phyloP scores from a whole-genome alignment of 805 yeast species.

The Kazachstania psychrophila region DNA sequence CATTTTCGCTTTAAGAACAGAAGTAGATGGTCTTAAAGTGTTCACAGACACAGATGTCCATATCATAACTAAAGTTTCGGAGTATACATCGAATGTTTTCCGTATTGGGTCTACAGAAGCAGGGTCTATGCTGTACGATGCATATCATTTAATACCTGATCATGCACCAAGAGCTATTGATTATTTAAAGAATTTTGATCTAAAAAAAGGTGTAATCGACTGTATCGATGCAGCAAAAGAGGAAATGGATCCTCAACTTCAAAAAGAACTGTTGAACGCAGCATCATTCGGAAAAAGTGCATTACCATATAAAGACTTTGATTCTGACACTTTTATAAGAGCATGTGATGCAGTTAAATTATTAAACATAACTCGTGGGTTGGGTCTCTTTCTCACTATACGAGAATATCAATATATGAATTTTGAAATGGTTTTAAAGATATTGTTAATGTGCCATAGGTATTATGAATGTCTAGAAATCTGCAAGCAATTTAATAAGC shows the following conservation, averaged over 20 bases:
- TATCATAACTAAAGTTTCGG: constrained; percentile 54
- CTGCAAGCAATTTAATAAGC: constrained; percentile 40
- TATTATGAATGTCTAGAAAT: constrained; percentile 58
- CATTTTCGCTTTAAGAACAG: constrained; percentile 39
- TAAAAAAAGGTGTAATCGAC: constrained; percentile 53
- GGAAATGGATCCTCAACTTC: constrained; percentile 73
- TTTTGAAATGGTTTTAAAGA: constrained; percentile 44
- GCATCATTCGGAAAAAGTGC: constrained; percentile 76
- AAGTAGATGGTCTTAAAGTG: constrained; percentile 61
- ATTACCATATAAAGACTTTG: constrained; percentile 40
- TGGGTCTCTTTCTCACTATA: constrained; percentile 63
- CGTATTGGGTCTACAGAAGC: constrained; percentile 79
- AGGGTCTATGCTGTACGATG: constrained; percentile 72
- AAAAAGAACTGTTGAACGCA: constrained; percentile 68
- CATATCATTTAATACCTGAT: constrained; percentile 53
- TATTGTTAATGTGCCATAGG: constrained; percentile 49
- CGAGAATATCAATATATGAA: constrained; percentile 44
- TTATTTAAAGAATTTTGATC: constrained; percentile 47
- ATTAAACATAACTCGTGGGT: constrained; percentile 55
- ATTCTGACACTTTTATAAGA: constrained; percentile 53
- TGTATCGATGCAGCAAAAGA: constrained; percentile 69
- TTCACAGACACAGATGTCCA: constrained; percentile 51
- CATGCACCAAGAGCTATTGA: constrained; percentile 78
- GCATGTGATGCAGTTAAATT: constrained; percentile 55
- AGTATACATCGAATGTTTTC: constrained; percentile 51